phyloP scores from a whole-genome alignment of 1,284 basidiomycete genomes.

The Leucoagaricus sp. region DNA sequence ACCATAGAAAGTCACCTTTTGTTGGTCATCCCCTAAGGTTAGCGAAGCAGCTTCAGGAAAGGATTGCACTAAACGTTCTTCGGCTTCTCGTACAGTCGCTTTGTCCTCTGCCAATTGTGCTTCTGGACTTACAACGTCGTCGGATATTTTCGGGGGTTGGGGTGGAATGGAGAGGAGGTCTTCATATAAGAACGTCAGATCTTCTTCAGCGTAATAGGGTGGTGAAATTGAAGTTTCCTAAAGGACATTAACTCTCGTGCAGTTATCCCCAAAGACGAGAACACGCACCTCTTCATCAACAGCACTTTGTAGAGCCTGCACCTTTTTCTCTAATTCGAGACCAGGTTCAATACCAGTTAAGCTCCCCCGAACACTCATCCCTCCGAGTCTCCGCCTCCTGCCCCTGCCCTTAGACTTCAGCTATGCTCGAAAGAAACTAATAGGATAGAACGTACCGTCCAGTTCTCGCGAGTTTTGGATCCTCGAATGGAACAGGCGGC shows the following conservation, averaged over 20 bases:
- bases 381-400: not conserved
- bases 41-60: conserved; percentile 16
- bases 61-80: conserved; percentile 25
- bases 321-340: conserved; percentile 38
- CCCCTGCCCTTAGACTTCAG: conserved; percentile 3
- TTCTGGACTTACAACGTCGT: conserved; percentile 19
- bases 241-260: not conserved
- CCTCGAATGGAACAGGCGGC: not conserved
- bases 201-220: conserved; percentile 47
- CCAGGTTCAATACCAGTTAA: not conserved
- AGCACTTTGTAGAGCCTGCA: conserved; percentile 39
- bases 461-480: not conserved
- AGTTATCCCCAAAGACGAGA: not conserved
- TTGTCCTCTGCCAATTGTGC: conserved; percentile 30
- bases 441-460: not conserved
- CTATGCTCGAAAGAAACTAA: not conserved
- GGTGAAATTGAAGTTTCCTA: conserved; percentile 35
- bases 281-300: conserved; percentile 38
- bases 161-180: conserved; percentile 48
- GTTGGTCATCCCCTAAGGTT: conserved; percentile 1
- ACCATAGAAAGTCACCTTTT: not conserved
- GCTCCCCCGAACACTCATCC: not conserved
- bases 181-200: conserved; percentile 51
- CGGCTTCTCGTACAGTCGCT: conserved; percentile 24
- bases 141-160: conserved; percentile 18